These are phyloP conservation scores for Calonectria ilicicola DNA, from an alignment of 2,329 filamentous ascomycete genomes.

Conservation along the genomic window DNA sequence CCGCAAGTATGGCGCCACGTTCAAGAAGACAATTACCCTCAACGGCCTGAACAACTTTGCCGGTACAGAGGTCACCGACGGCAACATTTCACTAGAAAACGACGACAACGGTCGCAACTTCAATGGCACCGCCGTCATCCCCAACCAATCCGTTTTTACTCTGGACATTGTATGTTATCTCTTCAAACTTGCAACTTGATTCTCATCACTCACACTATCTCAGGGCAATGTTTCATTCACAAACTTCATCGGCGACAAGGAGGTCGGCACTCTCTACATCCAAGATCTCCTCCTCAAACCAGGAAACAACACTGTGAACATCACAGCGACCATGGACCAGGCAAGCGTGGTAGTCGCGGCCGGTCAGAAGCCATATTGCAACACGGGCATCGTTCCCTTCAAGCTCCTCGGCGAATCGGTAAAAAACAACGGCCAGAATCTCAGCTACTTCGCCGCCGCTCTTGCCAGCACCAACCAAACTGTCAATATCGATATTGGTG, in stretches of 20 bases:
- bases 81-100: slow-evolving; percentile 57
- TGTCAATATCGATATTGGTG: slow-evolving; percentile 63
- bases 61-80: slow-evolving; percentile 64
- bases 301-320: slow-evolving; percentile 67
- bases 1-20: slow-evolving; percentile 62
- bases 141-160: slow-evolving; percentile 73
- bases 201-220: slow-evolving; percentile 10
- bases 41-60: slow-evolving; percentile 67
- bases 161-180: slow-evolving; percentile 68
- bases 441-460: slow-evolving; percentile 68
- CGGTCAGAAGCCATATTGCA: slow-evolving; percentile 62
- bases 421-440: slow-evolving; percentile 60
- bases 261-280: slow-evolving; percentile 68
- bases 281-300: slow-evolving; percentile 69
- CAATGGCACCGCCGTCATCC: slow-evolving; percentile 68
- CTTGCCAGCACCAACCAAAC: slow-evolving; percentile 64
- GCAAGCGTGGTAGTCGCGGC: slow-evolving; percentile 55
- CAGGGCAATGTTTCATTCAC: slow-evolving; percentile 73
- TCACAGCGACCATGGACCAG: slow-evolving; percentile 67
- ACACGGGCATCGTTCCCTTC: slow-evolving; percentile 66
- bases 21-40: slow-evolving; percentile 66
- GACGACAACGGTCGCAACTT: slow-evolving; percentile 68
- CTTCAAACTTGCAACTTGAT: not conserved
- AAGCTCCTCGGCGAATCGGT: slow-evolving; percentile 65
- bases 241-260: slow-evolving; percentile 63